Conservation (phyloP, 176 grass and related monocot genomes). For the Bromus sterilis region DNA sequence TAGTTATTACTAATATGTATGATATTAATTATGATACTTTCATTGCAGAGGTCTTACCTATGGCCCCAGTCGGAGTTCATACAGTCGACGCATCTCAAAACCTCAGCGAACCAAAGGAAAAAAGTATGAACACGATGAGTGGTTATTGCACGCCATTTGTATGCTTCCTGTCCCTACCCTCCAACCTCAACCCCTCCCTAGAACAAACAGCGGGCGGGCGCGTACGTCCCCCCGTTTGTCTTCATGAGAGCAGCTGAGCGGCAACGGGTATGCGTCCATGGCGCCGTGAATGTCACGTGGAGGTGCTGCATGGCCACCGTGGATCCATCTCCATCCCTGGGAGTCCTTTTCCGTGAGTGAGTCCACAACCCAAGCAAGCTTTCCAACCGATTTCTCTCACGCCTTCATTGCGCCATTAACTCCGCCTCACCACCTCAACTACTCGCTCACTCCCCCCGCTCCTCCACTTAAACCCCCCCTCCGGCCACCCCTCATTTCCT, state of each 20-base stretch:
- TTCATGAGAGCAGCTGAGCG: not conserved
- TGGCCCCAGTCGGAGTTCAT: not conserved
- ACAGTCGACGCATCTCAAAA: not conserved
- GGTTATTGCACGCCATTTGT: not conserved
- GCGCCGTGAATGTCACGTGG: slow-evolving; percentile 25
- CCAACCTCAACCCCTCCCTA: not conserved
- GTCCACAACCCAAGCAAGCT: not conserved
- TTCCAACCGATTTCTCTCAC: slow-evolving; percentile 25
- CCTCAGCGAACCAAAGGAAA: not conserved
- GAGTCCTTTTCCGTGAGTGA: not conserved
- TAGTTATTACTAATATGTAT: too few relatives aligned
- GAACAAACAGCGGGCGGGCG: not conserved
- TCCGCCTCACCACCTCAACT: slow-evolving; percentile 4
- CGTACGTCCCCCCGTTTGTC: not conserved
- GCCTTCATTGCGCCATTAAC: slow-evolving; percentile 38
- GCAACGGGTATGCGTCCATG: not conserved
- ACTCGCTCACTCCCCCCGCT: slow-evolving; percentile 17
- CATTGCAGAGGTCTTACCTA: too few relatives aligned
- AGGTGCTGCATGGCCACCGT: slow-evolving; percentile 19
- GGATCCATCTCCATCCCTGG: not conserved
- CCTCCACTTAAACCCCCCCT: slow-evolving; percentile 32
- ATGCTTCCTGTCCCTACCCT: not conserved
- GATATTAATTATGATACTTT: too few relatives aligned
- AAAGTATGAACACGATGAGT: not conserved
- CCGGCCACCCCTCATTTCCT: not conserved